phyloP scores from a whole-genome alignment of 108 stramenopile genomes.

The Asterionellopsis glacialis region DNA sequence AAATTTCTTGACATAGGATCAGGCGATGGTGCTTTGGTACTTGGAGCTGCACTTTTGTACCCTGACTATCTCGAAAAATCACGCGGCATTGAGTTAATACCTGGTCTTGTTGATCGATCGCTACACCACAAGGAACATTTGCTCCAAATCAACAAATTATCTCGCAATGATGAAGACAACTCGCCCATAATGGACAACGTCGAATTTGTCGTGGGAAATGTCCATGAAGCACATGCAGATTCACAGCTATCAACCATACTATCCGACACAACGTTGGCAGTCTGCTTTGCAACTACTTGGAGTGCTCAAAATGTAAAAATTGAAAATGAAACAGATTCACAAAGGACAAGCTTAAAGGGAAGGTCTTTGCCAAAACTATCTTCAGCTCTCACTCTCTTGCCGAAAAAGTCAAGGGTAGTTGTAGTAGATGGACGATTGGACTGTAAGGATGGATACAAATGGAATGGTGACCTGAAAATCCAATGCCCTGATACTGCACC shows the following conservation, averaged over 20 bases:
- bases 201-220: too few species aligned
- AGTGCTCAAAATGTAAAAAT: conserved; percentile 8
- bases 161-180: too few species aligned
- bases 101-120: conserved; percentile 23
- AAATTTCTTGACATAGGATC: conserved; percentile 31
- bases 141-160: conserved; percentile 3
- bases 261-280: conserved; percentile 23
- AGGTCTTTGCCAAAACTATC: too few species aligned
- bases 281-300: conserved; percentile 45
- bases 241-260: conserved; percentile 4
- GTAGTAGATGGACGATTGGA: too few species aligned
- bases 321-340: too few species aligned
- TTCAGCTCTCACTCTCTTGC: too few species aligned
- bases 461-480: conserved; percentile 5
- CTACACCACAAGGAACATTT: conserved; percentile 8
- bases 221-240: neutral
- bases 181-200: too few species aligned
- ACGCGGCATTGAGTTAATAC: conserved; percentile 27
- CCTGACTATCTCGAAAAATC: conserved; percentile 9
- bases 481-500: conserved; percentile 34
- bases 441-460: too few species aligned
- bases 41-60: conserved; percentile 32
- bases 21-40: conserved; percentile 34
- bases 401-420: too few species aligned
- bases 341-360: too few species aligned